Percentiles rank a stretch among this genome's conserved stretches.
These are phyloP conservation scores for Chalara sp. DNA, from an alignment of 2,329 filamentous ascomycete species.

Conservation along the genomic window DNA sequence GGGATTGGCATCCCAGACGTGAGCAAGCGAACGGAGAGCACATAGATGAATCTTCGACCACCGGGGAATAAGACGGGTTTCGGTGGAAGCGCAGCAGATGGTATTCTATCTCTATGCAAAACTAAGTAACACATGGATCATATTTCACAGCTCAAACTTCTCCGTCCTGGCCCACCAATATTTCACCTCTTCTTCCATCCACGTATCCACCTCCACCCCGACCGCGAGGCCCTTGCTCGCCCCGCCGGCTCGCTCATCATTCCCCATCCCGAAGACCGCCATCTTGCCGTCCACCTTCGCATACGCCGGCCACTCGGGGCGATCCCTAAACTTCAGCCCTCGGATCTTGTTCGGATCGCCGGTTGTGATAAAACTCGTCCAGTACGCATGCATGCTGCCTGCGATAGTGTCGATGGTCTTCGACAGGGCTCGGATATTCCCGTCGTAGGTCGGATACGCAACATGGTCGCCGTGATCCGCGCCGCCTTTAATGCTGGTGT, in stretches of 20 bases:
- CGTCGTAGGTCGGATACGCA: slow-evolving; percentile 37
- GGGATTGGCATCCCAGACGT: too few species aligned
- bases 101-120: background rate
- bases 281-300: slow-evolving; percentile 20
- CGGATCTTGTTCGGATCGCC: slow-evolving; percentile 25
- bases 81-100: too few species aligned
- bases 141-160: slow-evolving; percentile 32
- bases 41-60: too few species aligned
- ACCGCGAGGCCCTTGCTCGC: slow-evolving; percentile 36
- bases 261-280: slow-evolving; percentile 53
- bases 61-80: too few species aligned
- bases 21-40: too few species aligned
- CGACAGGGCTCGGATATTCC: slow-evolving; percentile 4
- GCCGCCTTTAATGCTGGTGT: slow-evolving; percentile 21
- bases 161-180: slow-evolving; percentile 56
- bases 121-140: background rate
- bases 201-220: slow-evolving; percentile 34
- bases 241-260: slow-evolving; percentile 43
- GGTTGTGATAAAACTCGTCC: slow-evolving; percentile 23
- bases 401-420: slow-evolving; percentile 14
- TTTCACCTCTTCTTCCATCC: slow-evolving; percentile 41
- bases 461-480: slow-evolving; percentile 39
- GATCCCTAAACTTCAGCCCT: slow-evolving; percentile 9
- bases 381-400: slow-evolving; percentile 25
- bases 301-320: slow-evolving; percentile 19